Conservation (phyloP, 2,329 filamentous ascomycete genomes). For the Stemphylium beticola region DNA sequence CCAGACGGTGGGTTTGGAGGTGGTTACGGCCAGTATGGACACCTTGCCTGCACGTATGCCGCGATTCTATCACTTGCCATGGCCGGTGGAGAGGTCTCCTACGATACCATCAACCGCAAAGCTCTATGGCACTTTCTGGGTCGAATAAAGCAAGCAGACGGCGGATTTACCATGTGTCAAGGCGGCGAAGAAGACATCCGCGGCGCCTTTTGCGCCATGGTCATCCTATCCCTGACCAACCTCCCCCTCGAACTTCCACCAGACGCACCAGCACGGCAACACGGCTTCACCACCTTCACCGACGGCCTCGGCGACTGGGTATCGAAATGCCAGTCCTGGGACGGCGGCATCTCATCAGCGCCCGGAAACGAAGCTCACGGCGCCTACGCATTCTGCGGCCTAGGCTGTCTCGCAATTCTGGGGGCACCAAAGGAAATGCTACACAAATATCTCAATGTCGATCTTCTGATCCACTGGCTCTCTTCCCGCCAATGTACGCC, state of each 20-base stretch:
- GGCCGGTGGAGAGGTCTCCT: conserved; percentile 76
- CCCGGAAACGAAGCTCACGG: conserved; percentile 93
- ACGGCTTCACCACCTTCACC: conserved; percentile 70
- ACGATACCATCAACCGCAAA: conserved; percentile 78
- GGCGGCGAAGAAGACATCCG: conserved; percentile 93
- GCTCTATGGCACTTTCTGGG: conserved; percentile 92
- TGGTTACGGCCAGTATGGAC: conserved; percentile 87
- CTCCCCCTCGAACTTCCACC: conserved; percentile 79
- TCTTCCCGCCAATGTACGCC: conserved; percentile 87
- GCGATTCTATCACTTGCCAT: conserved; percentile 78
- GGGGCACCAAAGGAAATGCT: conserved; percentile 78
- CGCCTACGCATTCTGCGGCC: conserved; percentile 92
- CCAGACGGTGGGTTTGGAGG: conserved; percentile 85
- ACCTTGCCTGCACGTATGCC: conserved; percentile 89
- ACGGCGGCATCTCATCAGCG: conserved; percentile 87
- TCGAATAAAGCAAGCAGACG: conserved; percentile 81
- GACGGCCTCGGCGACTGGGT: conserved; percentile 81
- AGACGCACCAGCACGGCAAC: conserved; percentile 70
- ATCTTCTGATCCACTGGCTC: conserved; percentile 82
- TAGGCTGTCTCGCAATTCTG: conserved; percentile 86
- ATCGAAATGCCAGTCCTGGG: conserved; percentile 87
- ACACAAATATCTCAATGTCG: conserved; percentile 77
- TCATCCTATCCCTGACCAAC: conserved; percentile 81
- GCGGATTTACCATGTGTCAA: conserved; percentile 85
- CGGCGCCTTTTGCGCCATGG: conserved; percentile 89